A percentile compares a stretch with the other conserved stretches of the same genome.
Evolutionary conservation across 305 asterid genomes (phyloP).

Genomic region (Striga hermonthica): DNA sequence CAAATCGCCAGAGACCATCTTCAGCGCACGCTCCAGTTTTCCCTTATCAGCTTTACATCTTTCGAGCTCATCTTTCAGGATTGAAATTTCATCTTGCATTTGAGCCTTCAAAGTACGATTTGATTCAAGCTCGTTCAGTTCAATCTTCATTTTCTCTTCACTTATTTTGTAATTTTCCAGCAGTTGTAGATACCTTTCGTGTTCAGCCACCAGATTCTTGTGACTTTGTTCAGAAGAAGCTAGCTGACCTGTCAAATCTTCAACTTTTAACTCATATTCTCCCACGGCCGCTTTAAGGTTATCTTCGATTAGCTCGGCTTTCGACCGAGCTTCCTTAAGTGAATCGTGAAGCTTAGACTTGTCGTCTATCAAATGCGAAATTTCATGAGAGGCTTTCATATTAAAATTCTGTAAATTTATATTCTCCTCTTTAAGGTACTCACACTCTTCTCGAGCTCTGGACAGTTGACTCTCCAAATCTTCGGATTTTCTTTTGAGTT

Average conservation of each 20-base stretch:
- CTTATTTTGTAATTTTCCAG: constrained; percentile 48
- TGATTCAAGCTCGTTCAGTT: constrained; percentile 61
- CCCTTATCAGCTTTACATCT: constrained; percentile 48
- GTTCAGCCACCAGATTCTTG: constrained; percentile 43
- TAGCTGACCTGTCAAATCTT: constrained; percentile 45
- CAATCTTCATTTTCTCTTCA: constrained; percentile 66
- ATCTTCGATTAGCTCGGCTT: constrained; percentile 36
- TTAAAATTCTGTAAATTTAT: constrained; percentile 38
- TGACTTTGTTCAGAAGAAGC: constrained; percentile 39
- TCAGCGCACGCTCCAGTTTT: constrained; percentile 46
- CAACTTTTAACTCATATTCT: constrained; percentile 42
- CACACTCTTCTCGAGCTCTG: constrained; percentile 50
- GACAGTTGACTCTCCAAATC: constrained; percentile 39
- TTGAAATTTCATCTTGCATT: constrained; percentile 50
- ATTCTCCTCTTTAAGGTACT: constrained; percentile 44
- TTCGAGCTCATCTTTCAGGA: constrained; percentile 44
- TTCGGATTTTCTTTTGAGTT: constrained; percentile 37
- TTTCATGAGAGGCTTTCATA: constrained; percentile 37
- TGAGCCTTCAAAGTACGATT: constrained; percentile 57
- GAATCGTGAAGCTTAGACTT: constrained; percentile 33
- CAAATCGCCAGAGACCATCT: constrained; percentile 39
- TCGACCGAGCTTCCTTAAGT: constrained; percentile 41
- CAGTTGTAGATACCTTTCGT: constrained; percentile 44
- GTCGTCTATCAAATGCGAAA: neutral
- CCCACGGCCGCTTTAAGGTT: constrained; percentile 34